Conservation (phyloP, 441 rosid genomes). For the Eruca vesicaria region DNA sequence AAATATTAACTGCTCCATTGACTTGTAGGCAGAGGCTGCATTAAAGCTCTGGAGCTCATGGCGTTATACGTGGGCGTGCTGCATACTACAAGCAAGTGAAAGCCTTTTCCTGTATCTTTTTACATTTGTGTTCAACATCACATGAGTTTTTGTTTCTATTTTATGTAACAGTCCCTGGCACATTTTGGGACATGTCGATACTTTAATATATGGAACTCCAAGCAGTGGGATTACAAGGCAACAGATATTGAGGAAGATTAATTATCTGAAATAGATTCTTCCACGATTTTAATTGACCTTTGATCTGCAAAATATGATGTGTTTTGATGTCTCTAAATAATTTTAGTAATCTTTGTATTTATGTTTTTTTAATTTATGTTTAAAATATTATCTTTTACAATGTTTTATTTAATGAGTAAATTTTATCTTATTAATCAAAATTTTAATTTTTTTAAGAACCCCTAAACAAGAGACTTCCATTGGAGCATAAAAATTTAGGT, state of each 20-base stretch:
- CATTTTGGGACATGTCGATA: constrained; percentile 77
- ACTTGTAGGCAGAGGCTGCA: constrained; percentile 71
- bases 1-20: constrained; percentile 5
- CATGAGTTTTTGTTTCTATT: background rate
- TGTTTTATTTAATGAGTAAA: no score
- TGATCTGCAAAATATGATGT: constrained; percentile 8
- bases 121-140: background rate
- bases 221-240: constrained; percentile 82
- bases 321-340: constrained; percentile 12
- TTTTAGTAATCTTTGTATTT: no score
- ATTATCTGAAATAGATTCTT: constrained; percentile 2
- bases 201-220: constrained; percentile 67
- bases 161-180: constrained; percentile 77
- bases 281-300: background rate
- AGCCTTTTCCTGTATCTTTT: background rate
- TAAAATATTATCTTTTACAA: no score
- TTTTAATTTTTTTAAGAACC: no score
- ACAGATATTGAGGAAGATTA: constrained; percentile 49
- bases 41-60: constrained; percentile 84
- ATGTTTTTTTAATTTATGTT: no score
- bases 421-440: no score
- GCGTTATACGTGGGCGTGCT: constrained; percentile 97
- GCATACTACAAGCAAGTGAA: constrained; percentile 75
- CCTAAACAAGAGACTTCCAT: no score
- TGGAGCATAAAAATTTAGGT: no score